Base-by-base conservation (phyloP, 2,329 filamentous ascomycete genomes). In the Sporothrix brasiliensis region DNA sequence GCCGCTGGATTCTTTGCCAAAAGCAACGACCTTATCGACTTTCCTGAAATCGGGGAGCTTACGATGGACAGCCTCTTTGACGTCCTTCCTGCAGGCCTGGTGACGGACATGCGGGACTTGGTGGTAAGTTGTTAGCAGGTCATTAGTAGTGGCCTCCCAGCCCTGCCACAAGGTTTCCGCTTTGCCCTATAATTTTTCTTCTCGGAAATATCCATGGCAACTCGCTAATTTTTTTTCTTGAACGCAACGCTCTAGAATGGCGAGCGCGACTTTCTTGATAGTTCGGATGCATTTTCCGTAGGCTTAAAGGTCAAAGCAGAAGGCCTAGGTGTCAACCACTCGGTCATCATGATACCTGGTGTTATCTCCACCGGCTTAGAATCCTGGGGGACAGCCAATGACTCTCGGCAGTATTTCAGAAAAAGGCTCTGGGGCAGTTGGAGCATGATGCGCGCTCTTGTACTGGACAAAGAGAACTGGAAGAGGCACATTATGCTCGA, bases 401-500 rank as follows among this genome's bases (percentile, higher is more conserved):
- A 85, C 54, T 97, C 94, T 9, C 87, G 93, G 49, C 91, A 91
- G 71, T 99, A 98, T 80, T 99, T 99, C 80, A 87, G 95, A 73
- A 97, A 96, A 81, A 86, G 95, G 69, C 82, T 99, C 66, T 99
- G 95, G 95, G 95, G 95, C 4, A 97, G 93, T 75, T 99, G 96
- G 95, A 97, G 88, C 74, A 99, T 99, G 95, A 97, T 99, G 93
- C 88, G 91, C 66, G 94, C 95, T 0, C 82, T 99, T 74, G 92
- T 99, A 1, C 81, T 97, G 76, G 95, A 98, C 79, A 97, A 98
- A 68, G 90, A 96, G 39, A 86, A 87, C 47, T 99, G 95, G 95
- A 99, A 97, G 83, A 90, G 84, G 76, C 95, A 99, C 79, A 92
- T 99, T 75, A 98, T 98, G 94, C 86, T 99, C 13, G 95, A 99